These are phyloP conservation scores for Psilocybe azurescens DNA, from an alignment of 768 basidiomycete genomes.

Conservation along the genomic window DNA sequence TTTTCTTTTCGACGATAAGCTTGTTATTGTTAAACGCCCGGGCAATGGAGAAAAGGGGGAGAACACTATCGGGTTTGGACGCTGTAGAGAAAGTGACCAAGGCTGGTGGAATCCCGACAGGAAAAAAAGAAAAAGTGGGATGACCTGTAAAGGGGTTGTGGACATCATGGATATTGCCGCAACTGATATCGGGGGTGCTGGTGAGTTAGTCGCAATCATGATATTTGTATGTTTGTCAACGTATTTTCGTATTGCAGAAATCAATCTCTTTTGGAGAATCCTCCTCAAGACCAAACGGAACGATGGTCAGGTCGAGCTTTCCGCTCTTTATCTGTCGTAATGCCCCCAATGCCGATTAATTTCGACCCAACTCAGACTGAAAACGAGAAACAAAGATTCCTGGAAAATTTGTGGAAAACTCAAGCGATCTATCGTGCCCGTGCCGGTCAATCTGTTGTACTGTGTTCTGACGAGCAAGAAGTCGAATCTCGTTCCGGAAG, in stretches of 20 bases:
- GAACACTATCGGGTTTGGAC: conserved; percentile 75
- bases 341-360: conserved; percentile 70
- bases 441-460: conserved; percentile 72
- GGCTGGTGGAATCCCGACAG: conserved; percentile 60
- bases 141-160: conserved; percentile 84
- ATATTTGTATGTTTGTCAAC: background rate
- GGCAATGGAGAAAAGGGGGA: conserved; percentile 78
- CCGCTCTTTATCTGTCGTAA: conserved; percentile 78
- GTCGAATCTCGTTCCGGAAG: conserved; percentile 71
- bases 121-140: conserved; percentile 79
- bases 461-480: conserved; percentile 74
- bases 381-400: conserved; percentile 78
- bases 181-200: conserved; percentile 84
- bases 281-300: conserved; percentile 82
- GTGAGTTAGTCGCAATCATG: conserved; percentile 47
- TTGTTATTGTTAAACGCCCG: conserved; percentile 89
- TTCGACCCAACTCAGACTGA: conserved; percentile 69
- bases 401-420: conserved; percentile 88
- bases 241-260: conserved; percentile 60
- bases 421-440: conserved; percentile 83
- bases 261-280: conserved; percentile 86
- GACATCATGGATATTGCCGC: conserved; percentile 85
- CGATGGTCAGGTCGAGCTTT: conserved; percentile 90
- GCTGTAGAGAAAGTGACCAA: conserved; percentile 77
- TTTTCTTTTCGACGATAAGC: conserved; percentile 93